Evolutionary conservation across 2,329 filamentous ascomycete species (phyloP).

Genomic region (Arthrobotrys musiformis): DNA sequence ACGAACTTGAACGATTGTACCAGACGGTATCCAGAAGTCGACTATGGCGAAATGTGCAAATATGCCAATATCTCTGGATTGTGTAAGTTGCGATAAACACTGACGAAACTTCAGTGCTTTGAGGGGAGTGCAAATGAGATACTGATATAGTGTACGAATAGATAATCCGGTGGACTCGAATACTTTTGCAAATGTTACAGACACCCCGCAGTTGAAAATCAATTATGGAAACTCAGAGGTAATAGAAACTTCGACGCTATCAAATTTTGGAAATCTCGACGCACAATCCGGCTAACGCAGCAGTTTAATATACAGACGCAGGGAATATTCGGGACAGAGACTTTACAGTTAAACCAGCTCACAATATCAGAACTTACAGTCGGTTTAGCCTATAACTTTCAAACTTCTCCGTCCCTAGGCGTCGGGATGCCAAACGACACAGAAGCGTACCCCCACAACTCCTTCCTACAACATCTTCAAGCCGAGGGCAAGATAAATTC

Average conservation of each 20-base stretch:
- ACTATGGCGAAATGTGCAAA: conserved; percentile 27
- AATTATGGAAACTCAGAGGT: conserved; percentile 29
- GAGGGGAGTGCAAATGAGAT: neutral
- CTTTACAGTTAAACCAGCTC: conserved; percentile 34
- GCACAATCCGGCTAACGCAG: neutral
- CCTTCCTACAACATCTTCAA: conserved; percentile 31
- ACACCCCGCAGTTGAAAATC: conserved; percentile 11
- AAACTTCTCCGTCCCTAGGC: conserved; percentile 31
- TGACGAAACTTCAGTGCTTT: neutral
- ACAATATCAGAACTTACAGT: conserved; percentile 20
- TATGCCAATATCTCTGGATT: conserved; percentile 40
- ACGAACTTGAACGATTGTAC: conserved; percentile 5
- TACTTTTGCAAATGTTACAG: conserved; percentile 32
- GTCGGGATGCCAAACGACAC: conserved; percentile 28
- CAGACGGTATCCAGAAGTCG: conserved; percentile 24
- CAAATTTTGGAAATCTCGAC: neutral
- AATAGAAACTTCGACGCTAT: neutral
- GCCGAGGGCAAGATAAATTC: conserved; percentile 33
- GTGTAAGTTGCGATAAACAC: conserved; percentile 25
- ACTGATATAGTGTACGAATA: neutral
- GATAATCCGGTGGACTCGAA: conserved; percentile 19
- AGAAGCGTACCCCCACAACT: conserved; percentile 21
- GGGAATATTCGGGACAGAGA: conserved; percentile 34
- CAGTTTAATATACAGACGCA: neutral
- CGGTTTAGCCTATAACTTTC: conserved; percentile 21